Evolutionary conservation across 169 alveolate species (phyloP).

Genomic region (Toxoplasma gondii): DNA sequence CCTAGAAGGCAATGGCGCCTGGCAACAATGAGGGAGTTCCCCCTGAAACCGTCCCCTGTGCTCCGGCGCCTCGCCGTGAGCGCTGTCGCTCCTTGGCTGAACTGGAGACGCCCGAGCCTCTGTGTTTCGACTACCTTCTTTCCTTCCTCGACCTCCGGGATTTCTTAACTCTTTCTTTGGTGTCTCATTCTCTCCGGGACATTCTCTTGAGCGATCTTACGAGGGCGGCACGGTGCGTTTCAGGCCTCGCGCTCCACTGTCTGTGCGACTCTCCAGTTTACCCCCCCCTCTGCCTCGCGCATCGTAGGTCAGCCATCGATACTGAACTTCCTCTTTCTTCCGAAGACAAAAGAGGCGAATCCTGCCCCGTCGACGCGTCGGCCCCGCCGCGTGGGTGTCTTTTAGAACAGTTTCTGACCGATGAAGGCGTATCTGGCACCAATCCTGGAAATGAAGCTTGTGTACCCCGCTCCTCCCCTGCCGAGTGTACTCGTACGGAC

Average conservation of each 20-base stretch:
- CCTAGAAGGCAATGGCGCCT: background rate
- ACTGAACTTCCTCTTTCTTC: too few species aligned
- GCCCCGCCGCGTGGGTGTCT: too few species aligned
- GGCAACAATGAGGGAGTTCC: background rate
- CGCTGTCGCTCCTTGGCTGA: background rate
- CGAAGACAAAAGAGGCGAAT: too few species aligned
- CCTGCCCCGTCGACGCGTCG: too few species aligned
- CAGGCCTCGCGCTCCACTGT: background rate
- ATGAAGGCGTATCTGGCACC: too few species aligned
- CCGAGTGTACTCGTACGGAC: too few species aligned
- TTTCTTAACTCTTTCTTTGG: background rate
- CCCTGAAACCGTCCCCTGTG: background rate
- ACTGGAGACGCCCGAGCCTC: background rate
- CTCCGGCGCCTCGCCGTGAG: background rate
- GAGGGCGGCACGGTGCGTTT: background rate
- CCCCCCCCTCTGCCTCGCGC: background rate
- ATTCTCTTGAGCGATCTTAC: background rate
- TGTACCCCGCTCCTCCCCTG: too few species aligned
- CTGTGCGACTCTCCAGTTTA: background rate
- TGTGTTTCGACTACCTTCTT: constrained; percentile 13
- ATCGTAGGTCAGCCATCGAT: too few species aligned
- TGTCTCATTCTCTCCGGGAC: background rate
- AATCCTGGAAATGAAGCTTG: too few species aligned
- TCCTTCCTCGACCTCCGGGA: constrained; percentile 24
- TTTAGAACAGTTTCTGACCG: too few species aligned